Conservation (phyloP, 495 filamentous ascomycete genomes). For the Lophium mytilinum region DNA sequence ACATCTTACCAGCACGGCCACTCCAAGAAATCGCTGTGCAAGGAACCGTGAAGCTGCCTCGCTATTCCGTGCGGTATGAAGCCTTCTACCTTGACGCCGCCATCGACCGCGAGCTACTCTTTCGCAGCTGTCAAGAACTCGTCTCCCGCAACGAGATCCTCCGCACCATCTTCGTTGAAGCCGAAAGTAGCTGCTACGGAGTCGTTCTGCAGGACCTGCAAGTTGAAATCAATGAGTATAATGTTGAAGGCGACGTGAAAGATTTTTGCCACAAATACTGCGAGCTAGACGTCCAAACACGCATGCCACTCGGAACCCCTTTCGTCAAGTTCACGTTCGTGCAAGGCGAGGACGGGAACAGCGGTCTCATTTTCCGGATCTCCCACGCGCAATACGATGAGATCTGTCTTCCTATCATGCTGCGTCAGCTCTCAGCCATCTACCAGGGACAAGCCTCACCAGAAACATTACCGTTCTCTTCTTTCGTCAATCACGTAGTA, state of each 20-base stretch:
- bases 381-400: slow-evolving; percentile 74
- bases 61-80: slow-evolving; percentile 41
- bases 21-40: slow-evolving; percentile 58
- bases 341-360: slow-evolving; percentile 40
- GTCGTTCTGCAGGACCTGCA: slow-evolving; percentile 52
- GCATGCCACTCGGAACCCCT: slow-evolving; percentile 51
- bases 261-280: slow-evolving; percentile 44
- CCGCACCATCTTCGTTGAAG: slow-evolving; percentile 59
- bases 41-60: slow-evolving; percentile 47
- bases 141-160: slow-evolving; percentile 46
- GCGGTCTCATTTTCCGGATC: slow-evolving; percentile 57
- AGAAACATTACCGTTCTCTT: slow-evolving; percentile 46
- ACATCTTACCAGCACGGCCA: slow-evolving; percentile 54
- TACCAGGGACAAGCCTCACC: slow-evolving; percentile 45
- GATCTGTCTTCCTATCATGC: slow-evolving; percentile 55
- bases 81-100: slow-evolving; percentile 34
- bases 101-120: slow-evolving; percentile 30
- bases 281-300: slow-evolving; percentile 42
- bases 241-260: slow-evolving; percentile 45
- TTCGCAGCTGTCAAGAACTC: slow-evolving; percentile 42
- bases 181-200: slow-evolving; percentile 48
- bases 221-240: slow-evolving; percentile 45
- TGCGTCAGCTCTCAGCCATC: slow-evolving; percentile 45
- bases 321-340: slow-evolving; percentile 56
- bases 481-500: slow-evolving; percentile 48